Conservation (phyloP, 345 rosid genomes). For the Orychophragmus violaceus region DNA sequence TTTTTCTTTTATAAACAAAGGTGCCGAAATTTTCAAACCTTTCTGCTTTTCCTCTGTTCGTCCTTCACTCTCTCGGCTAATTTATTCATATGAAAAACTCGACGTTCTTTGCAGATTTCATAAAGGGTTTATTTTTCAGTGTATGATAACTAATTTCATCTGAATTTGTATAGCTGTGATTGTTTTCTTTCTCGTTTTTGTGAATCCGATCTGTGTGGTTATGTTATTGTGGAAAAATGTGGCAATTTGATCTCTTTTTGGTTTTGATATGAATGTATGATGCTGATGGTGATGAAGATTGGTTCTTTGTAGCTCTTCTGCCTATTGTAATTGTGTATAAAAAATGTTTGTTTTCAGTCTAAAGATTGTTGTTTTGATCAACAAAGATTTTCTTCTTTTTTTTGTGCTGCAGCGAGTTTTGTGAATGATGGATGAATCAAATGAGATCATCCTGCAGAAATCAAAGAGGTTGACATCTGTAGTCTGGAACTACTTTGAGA, state of each 20-base stretch:
- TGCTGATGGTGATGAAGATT: neutral
- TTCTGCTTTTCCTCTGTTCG: neutral
- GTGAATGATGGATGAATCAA: slow-evolving; percentile 63
- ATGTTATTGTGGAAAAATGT: slow-evolving; percentile 13
- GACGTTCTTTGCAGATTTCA: neutral
- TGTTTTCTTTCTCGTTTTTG: neutral
- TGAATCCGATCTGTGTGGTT: neutral
- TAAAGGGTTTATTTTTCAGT: neutral
- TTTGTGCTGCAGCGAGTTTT: neutral
- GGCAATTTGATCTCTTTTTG: slow-evolving; percentile 11
- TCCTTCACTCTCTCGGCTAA: neutral
- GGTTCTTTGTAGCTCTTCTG: neutral
- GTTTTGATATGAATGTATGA: slow-evolving; percentile 1
- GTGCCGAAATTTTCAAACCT: neutral
- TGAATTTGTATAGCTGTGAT: neutral
- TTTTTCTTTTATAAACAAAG: slow-evolving; percentile 2
- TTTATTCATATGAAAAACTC: neutral
- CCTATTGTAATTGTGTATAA: neutral
- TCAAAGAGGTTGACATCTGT: slow-evolving; percentile 86
- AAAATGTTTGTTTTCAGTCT: neutral
- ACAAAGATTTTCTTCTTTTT: neutral
- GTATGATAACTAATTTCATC: neutral
- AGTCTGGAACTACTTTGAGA: slow-evolving; percentile 93
- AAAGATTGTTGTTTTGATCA: slow-evolving; percentile 23
- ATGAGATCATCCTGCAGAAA: slow-evolving; percentile 54